Conservation (phyloP, 1,139 yeast species). For the Blastobotrys elegans region DNA sequence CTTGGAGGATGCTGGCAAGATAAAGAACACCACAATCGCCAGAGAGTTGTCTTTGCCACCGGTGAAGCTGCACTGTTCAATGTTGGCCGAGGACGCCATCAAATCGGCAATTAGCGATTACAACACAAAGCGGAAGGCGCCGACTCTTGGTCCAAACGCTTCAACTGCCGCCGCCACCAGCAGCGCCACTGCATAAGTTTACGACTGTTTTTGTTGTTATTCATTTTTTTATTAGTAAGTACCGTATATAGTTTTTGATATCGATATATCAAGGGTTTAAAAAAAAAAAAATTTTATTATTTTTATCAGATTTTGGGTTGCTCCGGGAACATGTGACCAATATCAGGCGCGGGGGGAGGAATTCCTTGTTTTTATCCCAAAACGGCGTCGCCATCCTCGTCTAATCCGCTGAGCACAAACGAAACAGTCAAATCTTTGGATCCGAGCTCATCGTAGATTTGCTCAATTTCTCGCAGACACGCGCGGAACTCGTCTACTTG, state of each 20-base stretch:
- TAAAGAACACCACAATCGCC: constrained; percentile 89
- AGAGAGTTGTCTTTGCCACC: constrained; percentile 93
- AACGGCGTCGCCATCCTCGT: constrained; percentile 2
- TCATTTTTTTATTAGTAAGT: too few species aligned
- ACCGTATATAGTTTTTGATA: too few species aligned
- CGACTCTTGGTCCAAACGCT: constrained; percentile 37
- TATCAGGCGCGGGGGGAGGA: too few species aligned
- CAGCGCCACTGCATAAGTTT: constrained; percentile 7
- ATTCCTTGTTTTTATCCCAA: too few species aligned
- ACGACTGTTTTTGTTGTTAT: too few species aligned
- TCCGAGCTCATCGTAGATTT: constrained; percentile 47
- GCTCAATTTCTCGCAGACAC: constrained; percentile 16
- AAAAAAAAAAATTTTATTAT: not conserved
- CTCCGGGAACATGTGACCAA: too few species aligned
- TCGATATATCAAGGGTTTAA: too few species aligned
- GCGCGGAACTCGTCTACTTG: constrained; percentile 35
- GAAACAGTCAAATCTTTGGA: not conserved
- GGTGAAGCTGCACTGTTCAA: constrained; percentile 93
- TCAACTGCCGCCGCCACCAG: constrained; percentile 3
- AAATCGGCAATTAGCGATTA: constrained; percentile 96
- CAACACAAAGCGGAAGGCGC: constrained; percentile 54
- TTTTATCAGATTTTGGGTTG: too few species aligned
- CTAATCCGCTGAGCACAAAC: not conserved
- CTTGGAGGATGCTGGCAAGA: constrained; percentile 85
- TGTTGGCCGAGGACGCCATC: constrained; percentile 98